Conservation (phyloP, 192 early-diverging fungal genomes). For the Coemansia biformis region DNA sequence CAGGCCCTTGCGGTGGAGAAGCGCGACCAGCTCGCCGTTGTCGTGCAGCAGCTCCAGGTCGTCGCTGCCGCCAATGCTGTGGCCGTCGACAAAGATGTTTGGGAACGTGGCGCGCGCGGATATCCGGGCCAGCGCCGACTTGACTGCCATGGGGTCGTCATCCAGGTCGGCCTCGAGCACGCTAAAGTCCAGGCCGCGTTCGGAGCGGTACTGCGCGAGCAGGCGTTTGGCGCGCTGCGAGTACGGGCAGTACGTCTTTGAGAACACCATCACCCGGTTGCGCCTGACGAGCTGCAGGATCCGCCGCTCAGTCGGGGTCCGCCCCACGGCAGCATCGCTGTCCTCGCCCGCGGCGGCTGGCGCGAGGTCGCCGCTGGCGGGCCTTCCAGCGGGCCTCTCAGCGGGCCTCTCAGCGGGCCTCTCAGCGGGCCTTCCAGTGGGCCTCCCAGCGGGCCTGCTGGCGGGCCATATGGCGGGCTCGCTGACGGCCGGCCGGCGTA, state of each 20-base stretch:
- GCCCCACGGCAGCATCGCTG: background rate
- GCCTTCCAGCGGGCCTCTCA: too few species aligned
- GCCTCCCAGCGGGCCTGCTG: too few species aligned
- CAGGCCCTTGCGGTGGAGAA: constrained; percentile 36
- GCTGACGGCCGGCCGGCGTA: constrained; percentile 1
- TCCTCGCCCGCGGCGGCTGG: background rate
- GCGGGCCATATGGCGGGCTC: too few species aligned
- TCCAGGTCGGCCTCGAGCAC: constrained; percentile 54
- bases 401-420: too few species aligned
- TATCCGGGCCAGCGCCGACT: constrained; percentile 45
- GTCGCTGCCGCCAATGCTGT: constrained; percentile 63
- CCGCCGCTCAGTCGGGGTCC: constrained; percentile 16
- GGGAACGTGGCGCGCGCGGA: constrained; percentile 59
- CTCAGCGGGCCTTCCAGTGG: too few species aligned
- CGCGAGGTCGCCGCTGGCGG: too few species aligned
- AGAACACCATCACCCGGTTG: constrained; percentile 61
- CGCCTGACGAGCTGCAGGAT: constrained; percentile 28
- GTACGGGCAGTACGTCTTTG: constrained; percentile 73
- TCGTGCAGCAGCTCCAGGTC: constrained; percentile 46
- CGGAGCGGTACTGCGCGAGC: constrained; percentile 36
- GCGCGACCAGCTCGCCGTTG: constrained; percentile 49
- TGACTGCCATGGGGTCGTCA: constrained; percentile 54
- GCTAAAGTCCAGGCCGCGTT: constrained; percentile 37
- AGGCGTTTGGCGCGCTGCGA: constrained; percentile 57
- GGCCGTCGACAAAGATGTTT: constrained; percentile 67